These are phyloP conservation scores for Thalia dealbata DNA, from an alignment of 176 grass and related monocot genomes.

Conservation along the genomic window DNA sequence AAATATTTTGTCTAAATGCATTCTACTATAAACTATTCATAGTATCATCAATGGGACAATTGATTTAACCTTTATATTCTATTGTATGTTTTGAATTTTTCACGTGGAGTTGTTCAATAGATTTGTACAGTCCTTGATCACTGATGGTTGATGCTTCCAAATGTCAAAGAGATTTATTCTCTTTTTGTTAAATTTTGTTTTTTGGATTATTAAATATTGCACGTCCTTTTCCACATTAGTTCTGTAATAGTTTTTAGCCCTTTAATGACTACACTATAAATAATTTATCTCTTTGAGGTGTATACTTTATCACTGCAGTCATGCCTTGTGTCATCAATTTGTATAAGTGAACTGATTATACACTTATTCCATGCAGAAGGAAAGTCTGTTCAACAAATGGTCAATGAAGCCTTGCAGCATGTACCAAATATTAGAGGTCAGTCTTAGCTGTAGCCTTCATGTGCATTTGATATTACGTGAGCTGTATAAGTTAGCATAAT, in stretches of 20 bases:
- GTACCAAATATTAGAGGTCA: slow-evolving; percentile 73
- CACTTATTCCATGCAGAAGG: slow-evolving; percentile 53
- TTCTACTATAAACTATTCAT: no score
- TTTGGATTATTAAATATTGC: background rate
- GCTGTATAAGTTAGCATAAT: slow-evolving; percentile 18
- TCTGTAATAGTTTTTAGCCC: background rate
- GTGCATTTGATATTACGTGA: slow-evolving; percentile 1
- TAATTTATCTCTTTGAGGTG: background rate
- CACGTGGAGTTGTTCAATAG: no score
- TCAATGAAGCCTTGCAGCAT: slow-evolving; percentile 69
- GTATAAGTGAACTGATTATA: background rate
- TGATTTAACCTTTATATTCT: no score
- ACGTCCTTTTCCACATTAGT: background rate
- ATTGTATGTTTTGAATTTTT: no score
- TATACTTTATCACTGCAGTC: slow-evolving; percentile 6
- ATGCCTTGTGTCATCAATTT: background rate
- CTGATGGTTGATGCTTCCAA: no score
- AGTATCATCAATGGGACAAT: no score
- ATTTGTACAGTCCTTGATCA: no score
- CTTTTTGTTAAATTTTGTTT: no score
- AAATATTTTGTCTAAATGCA: no score
- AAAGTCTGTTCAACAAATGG: slow-evolving; percentile 93
- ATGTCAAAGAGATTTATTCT: no score
- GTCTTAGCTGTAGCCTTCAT: slow-evolving; percentile 21
- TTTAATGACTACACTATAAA: background rate